These are phyloP conservation scores for Cryomyces minteri DNA, from an alignment of 495 filamentous ascomycete species.

Conservation along the genomic window DNA sequence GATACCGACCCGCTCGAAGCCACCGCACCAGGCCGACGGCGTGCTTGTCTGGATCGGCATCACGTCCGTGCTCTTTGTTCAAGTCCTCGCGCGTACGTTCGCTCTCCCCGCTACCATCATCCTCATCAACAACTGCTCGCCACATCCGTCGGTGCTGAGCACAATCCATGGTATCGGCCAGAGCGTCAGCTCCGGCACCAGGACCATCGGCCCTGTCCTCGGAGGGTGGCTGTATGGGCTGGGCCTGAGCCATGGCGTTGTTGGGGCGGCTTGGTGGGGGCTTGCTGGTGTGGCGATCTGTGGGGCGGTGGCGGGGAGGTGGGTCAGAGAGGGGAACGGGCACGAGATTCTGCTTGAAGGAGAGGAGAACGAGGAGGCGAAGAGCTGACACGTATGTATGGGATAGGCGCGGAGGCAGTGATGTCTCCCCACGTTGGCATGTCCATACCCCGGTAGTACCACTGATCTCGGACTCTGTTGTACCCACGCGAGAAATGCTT, in stretches of 20 bases:
- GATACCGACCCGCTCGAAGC: constrained; percentile 25
- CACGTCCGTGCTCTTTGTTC: constrained; percentile 39
- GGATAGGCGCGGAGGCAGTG: no score
- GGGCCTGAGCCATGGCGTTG: constrained; percentile 43
- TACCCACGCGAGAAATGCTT: no score
- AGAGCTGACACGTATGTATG: no score
- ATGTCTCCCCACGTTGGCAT: no score
- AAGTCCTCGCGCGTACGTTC: constrained; percentile 56
- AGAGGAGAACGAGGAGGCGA: constrained; percentile 12
- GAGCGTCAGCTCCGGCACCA: constrained; percentile 36
- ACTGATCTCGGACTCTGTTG: no score
- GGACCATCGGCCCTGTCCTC: constrained; percentile 48
- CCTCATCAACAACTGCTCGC: constrained; percentile 50
- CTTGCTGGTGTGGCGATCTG: constrained; percentile 41
- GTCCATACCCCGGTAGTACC: no score
- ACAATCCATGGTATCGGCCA: constrained; percentile 55
- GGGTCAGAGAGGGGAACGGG: constrained; percentile 48
- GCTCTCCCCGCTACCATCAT: constrained; percentile 49
- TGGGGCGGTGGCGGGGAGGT: constrained; percentile 40
- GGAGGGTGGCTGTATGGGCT: constrained; percentile 44
- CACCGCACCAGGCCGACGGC: constrained; percentile 36
- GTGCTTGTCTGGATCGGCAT: constrained; percentile 41
- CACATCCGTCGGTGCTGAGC: constrained; percentile 39
- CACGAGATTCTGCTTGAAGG: constrained; percentile 23
- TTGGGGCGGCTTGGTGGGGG: constrained; percentile 57